These are phyloP conservation scores for Xylariaceae sp. DNA, from an alignment of 2,329 filamentous ascomycete genomes.

Conservation along the genomic window DNA sequence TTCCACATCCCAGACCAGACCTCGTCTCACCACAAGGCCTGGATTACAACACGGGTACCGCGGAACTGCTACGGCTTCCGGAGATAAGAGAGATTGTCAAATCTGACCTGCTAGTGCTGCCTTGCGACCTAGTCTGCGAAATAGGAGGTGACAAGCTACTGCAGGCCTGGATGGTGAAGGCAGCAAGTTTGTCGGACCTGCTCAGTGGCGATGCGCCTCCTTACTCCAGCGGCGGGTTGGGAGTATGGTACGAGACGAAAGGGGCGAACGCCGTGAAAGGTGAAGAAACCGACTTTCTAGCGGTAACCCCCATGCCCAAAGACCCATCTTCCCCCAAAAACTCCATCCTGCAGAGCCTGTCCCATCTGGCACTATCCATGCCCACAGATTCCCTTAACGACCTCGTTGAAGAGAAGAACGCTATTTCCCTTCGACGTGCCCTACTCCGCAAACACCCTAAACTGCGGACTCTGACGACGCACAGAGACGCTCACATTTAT, in stretches of 20 bases:
- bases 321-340: constrained; percentile 54
- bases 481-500: constrained; percentile 91
- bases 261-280: constrained; percentile 70
- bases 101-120: constrained; percentile 82
- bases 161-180: constrained; percentile 87
- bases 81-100: constrained; percentile 75
- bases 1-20: constrained; percentile 68
- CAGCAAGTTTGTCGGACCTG: constrained; percentile 61
- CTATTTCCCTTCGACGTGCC: constrained; percentile 68
- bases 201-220: constrained; percentile 41
- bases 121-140: constrained; percentile 91
- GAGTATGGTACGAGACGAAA: constrained; percentile 88
- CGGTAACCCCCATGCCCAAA: constrained; percentile 62
- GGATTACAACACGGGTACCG: constrained; percentile 81
- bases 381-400: constrained; percentile 88
- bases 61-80: constrained; percentile 77
- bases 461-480: constrained; percentile 73
- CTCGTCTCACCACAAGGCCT: constrained; percentile 71
- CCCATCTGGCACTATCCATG: constrained; percentile 78
- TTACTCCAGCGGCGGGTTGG: constrained; percentile 67
- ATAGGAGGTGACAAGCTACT: constrained; percentile 75
- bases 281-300: constrained; percentile 90
- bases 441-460: constrained; percentile 69
- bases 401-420: constrained; percentile 67
- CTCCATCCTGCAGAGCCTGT: constrained; percentile 62